Evolutionary conservation across 177 flowering plant genomes (phyloP).

Genomic region (Telopea speciosissima): DNA sequence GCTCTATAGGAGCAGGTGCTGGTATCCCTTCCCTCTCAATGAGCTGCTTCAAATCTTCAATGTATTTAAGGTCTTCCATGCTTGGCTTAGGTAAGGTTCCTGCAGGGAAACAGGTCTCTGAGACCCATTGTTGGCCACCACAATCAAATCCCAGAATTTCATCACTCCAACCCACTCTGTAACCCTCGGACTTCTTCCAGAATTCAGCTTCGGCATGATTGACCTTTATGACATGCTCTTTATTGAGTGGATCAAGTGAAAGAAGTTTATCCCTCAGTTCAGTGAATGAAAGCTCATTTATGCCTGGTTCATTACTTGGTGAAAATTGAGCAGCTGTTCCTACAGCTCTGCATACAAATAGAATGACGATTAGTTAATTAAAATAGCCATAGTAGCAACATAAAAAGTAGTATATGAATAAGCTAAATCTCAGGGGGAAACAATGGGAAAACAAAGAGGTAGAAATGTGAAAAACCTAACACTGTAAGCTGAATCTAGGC

Average conservation of each 20-base stretch:
- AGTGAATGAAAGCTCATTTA: constrained; percentile 73
- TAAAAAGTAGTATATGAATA: background rate
- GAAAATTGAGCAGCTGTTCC: constrained; percentile 23
- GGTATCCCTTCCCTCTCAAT: constrained; percentile 76
- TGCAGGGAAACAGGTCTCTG: constrained; percentile 91
- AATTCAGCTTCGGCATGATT: constrained; percentile 97
- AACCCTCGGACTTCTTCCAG: constrained; percentile 97
- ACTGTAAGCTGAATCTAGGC: background rate
- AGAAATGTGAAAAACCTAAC: too few relatives aligned
- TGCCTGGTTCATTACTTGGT: constrained; percentile 37
- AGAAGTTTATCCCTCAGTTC: constrained; percentile 93
- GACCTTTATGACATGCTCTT: constrained; percentile 65
- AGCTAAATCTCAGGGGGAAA: background rate
- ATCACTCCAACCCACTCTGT: constrained; percentile 97
- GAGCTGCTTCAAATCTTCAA: constrained; percentile 74
- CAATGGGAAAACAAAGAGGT: background rate
- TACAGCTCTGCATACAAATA: constrained; percentile 41
- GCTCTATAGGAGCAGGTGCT: constrained; percentile 98
- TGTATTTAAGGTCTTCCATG: constrained; percentile 86
- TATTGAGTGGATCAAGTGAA: constrained; percentile 90
- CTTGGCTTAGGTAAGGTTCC: constrained; percentile 78
- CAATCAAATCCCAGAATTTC: constrained; percentile 97
- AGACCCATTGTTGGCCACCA: constrained; percentile 99
- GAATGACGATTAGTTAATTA: constrained; percentile 12
- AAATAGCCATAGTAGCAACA: constrained; percentile 8